Evolutionary conservation across 352 stramenopile species (phyloP), one percentile per base, ranked within the genome.

Genomic region (Phytophthora pistaciae): DNA sequence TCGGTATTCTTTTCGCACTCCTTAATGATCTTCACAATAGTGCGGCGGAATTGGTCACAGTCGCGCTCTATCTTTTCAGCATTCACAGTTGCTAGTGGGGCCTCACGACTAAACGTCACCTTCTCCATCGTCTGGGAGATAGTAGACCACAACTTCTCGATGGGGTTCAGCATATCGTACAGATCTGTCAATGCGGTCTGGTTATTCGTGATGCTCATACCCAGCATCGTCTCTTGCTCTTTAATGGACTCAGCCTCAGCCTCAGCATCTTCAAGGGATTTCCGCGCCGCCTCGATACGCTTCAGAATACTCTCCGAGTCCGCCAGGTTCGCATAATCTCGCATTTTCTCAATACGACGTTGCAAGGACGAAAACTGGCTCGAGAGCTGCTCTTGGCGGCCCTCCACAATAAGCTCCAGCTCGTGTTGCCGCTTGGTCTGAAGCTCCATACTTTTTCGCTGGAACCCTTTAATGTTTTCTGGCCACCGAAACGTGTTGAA

Each of bases 401-500:
- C 92, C 68, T 98, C 91, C 10, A 97, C 87, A 31, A 97, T 93
- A 6, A 96, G 72, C 59, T 98, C 91, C 36, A 98, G 64, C 60
- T 98, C 92, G 60, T 92, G 83, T 69, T 98, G 95, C 1, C 95
- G 81, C 60, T 93, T 95, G 25, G 86, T 91, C 68, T 98, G 93
- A 4, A 97, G 79, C 72, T 98, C 94, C 50, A 96, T 91, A 66
- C 88, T 96, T 70, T 95, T 95, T n/a, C 90, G 74, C 57, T 98
- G 91, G 74, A 97, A 98, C 0, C 84, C 82, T 72, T 97, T 97
- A 55, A 98, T 91, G 36, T 92, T 96, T 59, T 96, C 88, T 8
- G 95, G 94, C 95, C 94, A 98, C 8, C 90, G 82, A 66, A 95
- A 97, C 11, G 91, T 96, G 23, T 83, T 96, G 65, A 96, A 94